phyloP scores from a whole-genome alignment of 108 stramenopile genomes.

The Cyclotella baltica region DNA sequence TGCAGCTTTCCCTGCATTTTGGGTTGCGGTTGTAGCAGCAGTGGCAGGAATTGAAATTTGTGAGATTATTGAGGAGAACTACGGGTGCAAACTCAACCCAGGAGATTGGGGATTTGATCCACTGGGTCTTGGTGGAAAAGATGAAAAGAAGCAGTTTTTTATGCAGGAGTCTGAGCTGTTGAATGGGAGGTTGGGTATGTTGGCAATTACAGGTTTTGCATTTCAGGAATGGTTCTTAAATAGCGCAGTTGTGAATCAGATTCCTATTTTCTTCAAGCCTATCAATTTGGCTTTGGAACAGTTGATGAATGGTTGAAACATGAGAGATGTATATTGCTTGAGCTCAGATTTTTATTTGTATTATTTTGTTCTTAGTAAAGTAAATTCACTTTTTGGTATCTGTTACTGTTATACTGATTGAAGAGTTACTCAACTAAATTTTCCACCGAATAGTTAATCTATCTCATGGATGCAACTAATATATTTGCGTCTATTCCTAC shows the following conservation, averaged over 20 bases:
- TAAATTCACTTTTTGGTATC: no score
- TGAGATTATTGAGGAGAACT: slow-evolving; percentile 17
- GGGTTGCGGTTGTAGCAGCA: slow-evolving; percentile 54
- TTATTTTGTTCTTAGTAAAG: no score
- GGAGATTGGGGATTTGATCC: slow-evolving; percentile 61
- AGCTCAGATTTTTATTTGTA: no score
- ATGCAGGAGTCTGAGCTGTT: slow-evolving; percentile 72
- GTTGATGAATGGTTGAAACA: slow-evolving; percentile 1
- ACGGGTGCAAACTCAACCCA: slow-evolving; percentile 24
- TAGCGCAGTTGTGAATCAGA: slow-evolving; percentile 61
- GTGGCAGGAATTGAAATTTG: slow-evolving; percentile 53
- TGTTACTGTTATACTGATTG: no score
- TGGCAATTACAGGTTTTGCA: slow-evolving; percentile 78
- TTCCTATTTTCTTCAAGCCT: slow-evolving; percentile 75
- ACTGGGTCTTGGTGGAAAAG: slow-evolving; percentile 31
- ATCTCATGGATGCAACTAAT: no score
- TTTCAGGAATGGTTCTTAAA: slow-evolving; percentile 63
- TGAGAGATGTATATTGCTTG: no score
- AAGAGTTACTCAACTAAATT: no score
- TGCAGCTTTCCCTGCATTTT: slow-evolving; percentile 60
- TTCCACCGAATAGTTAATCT: no score
- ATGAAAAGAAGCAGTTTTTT: slow-evolving; percentile 20
- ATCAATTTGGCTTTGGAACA: slow-evolving; percentile 31
- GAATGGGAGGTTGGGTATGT: slow-evolving; percentile 84
- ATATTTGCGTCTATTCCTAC: no score